Percentiles rank a stretch among this genome's conserved stretches.
Conservation (phyloP, 495 filamentous ascomycete genomes). For the Hyaloscypha hepaticicola region DNA sequence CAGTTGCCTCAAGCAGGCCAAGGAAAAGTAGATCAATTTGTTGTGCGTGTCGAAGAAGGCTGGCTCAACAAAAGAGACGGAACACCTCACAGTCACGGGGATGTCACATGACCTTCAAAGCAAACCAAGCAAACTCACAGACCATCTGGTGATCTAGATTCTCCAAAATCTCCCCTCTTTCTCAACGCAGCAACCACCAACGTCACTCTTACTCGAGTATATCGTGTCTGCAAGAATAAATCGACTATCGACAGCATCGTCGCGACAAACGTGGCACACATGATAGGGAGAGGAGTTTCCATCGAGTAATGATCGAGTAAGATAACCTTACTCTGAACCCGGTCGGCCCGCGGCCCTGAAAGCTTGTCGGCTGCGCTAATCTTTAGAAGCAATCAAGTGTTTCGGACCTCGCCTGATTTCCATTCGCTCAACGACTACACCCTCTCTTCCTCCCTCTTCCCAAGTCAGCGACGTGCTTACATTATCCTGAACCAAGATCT, state of each 20-base stretch:
- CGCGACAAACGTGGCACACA: neutral
- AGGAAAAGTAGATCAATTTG: too few relatives aligned
- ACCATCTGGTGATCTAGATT: too few relatives aligned
- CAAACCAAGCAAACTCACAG: too few relatives aligned
- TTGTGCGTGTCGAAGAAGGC: too few relatives aligned
- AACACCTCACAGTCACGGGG: too few relatives aligned
- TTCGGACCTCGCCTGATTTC: constrained; percentile 14
- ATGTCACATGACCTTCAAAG: too few relatives aligned
- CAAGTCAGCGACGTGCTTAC: neutral
- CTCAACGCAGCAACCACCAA: neutral
- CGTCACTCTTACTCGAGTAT: neutral
- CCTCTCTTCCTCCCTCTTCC: neutral
- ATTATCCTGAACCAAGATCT: neutral
- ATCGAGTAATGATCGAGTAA: constrained; percentile 26
- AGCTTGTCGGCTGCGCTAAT: constrained; percentile 2
- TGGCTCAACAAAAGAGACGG: too few relatives aligned
- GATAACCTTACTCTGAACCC: neutral
- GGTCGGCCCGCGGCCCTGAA: neutral
- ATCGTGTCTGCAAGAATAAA: neutral
- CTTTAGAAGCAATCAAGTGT: neutral
- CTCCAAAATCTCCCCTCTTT: neutral
- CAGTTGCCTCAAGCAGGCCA: too few relatives aligned
- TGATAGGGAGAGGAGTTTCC: constrained; percentile 21
- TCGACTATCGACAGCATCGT: constrained; percentile 2
- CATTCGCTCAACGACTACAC: constrained; percentile 4